phyloP scores from a whole-genome alignment of 2,329 filamentous ascomycete genomes.

The Coniochaeta prunicola region DNA sequence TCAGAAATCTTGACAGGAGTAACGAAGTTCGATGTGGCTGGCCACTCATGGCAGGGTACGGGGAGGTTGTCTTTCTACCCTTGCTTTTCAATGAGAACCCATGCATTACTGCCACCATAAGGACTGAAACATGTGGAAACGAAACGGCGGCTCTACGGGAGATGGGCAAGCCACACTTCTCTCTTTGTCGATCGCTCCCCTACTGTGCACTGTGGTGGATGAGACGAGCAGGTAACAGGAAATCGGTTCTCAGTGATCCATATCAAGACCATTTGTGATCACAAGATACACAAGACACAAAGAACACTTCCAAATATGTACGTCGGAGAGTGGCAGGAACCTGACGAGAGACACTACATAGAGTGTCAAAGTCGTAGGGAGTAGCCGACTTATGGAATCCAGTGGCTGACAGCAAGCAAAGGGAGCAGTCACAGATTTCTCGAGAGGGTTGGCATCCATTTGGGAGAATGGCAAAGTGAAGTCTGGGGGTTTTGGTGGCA shows the following conservation, averaged over 20 bases:
- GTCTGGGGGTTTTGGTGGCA: background rate
- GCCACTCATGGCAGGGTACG: background rate
- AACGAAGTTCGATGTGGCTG: slow-evolving; percentile 6
- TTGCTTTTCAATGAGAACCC: background rate
- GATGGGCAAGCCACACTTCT: background rate
- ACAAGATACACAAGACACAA: background rate
- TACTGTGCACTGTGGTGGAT: background rate
- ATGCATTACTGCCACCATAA: background rate
- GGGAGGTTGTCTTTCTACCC: background rate
- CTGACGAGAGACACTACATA: background rate
- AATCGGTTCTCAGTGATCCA: too few species aligned
- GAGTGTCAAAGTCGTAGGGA: background rate
- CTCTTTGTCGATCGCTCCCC: background rate
- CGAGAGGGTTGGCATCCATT: background rate
- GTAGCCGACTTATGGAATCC: background rate
- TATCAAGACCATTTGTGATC: background rate
- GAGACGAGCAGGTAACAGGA: background rate
- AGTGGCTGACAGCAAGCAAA: background rate
- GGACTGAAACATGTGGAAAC: background rate
- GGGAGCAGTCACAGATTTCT: background rate
- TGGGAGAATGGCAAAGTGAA: background rate
- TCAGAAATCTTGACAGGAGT: background rate
- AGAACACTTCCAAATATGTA: background rate
- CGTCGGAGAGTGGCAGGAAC: background rate
- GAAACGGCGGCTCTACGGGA: slow-evolving; percentile 1